Percentiles rank a stretch among this genome's conserved stretches.
phyloP scores from a whole-genome alignment of 225 moss, liverwort and hornwort genomes.

The Bryoerythrophyllum caledonicum region DNA sequence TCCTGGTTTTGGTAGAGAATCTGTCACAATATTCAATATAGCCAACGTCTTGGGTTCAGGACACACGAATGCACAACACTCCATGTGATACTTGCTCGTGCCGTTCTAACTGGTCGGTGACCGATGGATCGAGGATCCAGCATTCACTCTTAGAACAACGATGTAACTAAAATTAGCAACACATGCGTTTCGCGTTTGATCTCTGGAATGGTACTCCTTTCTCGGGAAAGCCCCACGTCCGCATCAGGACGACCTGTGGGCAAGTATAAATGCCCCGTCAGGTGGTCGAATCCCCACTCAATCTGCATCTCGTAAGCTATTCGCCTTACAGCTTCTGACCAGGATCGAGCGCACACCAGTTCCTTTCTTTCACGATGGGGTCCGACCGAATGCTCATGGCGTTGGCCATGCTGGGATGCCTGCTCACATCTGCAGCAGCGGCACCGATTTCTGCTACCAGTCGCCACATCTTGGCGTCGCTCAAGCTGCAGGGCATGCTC shows the following conservation, averaged over 20 bases:
- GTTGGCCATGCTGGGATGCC: not conserved
- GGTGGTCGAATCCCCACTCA: rapidly evolving
- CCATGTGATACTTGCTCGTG: no score
- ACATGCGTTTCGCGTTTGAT: not conserved
- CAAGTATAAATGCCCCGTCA: not conserved
- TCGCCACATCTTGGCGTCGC: not conserved
- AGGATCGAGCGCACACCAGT: not conserved
- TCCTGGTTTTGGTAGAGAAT: not conserved
- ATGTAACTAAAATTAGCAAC: not conserved
- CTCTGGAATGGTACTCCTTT: not conserved
- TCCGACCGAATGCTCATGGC: not conserved
- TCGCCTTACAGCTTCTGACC: not conserved
- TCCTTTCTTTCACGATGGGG: not conserved
- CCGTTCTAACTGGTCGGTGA: no score
- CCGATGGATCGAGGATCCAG: not conserved
- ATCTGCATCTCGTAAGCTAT: not conserved
- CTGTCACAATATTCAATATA: not conserved
- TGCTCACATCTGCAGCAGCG: not conserved
- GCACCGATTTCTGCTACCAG: not conserved
- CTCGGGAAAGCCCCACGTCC: not conserved
- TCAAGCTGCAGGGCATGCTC: slow-evolving; percentile 7
- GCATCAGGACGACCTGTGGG: not conserved
- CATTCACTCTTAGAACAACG: not conserved
- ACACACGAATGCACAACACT: not conserved
- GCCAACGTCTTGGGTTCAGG: not conserved